Conservation (phyloP, 257 asterid genomes). For the Lavandula angustifolia region DNA sequence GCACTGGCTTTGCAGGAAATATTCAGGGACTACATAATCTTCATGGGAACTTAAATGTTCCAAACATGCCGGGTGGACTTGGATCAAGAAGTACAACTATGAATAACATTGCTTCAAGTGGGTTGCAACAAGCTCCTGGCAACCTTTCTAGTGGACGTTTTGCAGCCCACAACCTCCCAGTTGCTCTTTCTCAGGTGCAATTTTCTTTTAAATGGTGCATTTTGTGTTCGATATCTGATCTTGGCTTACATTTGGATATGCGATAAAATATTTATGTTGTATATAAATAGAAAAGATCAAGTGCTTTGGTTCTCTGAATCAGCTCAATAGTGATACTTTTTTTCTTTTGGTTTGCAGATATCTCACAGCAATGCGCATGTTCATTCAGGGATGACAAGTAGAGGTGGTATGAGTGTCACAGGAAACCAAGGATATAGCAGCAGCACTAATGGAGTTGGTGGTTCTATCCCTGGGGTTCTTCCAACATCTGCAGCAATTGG, state of each 20-base stretch:
- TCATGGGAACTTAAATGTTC: constrained; percentile 85
- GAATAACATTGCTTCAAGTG: constrained; percentile 81
- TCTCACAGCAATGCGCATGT: constrained; percentile 85
- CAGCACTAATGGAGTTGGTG: constrained; percentile 77
- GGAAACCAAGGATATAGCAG: constrained; percentile 84
- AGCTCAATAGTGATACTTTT: constrained; percentile 20
- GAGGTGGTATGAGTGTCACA: constrained; percentile 80
- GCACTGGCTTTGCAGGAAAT: constrained; percentile 58
- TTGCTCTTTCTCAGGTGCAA: constrained; percentile 81
- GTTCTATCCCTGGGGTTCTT: constrained; percentile 91
- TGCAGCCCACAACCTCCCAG: constrained; percentile 84
- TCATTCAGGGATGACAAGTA: constrained; percentile 79
- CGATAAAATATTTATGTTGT: constrained; percentile 11
- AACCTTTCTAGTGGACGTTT: constrained; percentile 84
- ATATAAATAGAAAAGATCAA: constrained; percentile 4
- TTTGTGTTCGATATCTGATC: constrained; percentile 9
- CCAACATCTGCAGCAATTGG: constrained; percentile 86
- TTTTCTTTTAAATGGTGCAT: constrained; percentile 32
- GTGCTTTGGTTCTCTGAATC: constrained; percentile 26
- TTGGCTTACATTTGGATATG: constrained; percentile 14
- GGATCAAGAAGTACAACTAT: constrained; percentile 83
- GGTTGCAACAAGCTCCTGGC: constrained; percentile 82
- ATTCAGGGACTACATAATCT: constrained; percentile 89
- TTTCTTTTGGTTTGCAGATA: constrained; percentile 55
- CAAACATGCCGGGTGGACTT: constrained; percentile 83